Base-by-base conservation (phyloP, 768 basidiomycete genomes). In the Lentinula guzmanii region DNA sequence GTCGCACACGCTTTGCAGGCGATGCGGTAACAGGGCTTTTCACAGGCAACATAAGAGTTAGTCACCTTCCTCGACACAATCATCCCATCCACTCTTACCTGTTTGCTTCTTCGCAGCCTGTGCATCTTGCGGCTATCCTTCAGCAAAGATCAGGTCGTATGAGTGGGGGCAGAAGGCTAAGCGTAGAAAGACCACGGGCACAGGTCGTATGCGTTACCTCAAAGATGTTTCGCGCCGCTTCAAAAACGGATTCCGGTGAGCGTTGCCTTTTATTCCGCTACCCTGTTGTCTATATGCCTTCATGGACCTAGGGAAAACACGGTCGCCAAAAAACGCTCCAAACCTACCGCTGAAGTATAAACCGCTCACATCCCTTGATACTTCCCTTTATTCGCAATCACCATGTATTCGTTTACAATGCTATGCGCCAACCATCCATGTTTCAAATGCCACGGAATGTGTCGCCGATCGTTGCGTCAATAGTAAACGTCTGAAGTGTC, bases 101-200 rank as follows among this genome's bases (percentile, higher is more conserved):
- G 5, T 18, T 24, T n/a, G n/a, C 42, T 11, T 16, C 41, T 35
- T 61, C 52, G 15, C 71, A 97, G 95, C 87, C 63, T 98, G 97
- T 79, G 90, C 89, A 24, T 91, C 93, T 74, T 98, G 97, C 75
- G 97, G 96, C 61, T 98, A 94, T 80, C 97, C 97, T 50, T 79
- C 93, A 60, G 95, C 97, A 60, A 98, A 93, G 79, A 78, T 96
- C 70, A 87, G 96, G 71, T 95, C 93, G 70, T 98, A 87, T 77
- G 91, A 98, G 79, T 98, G 97, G 97, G 94, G 95, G 67, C 84
- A 87, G 74, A 99, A 99, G 86, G 97, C 97, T 59, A 98, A 98
- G 87, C 90, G 97, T 78, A 90, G 96, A 87, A 97, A 96, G 89
- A 98, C 96, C 52, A 98, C 97, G 62, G 97, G 97, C 63, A 95